Conservation (phyloP, 1,284 basidiomycete genomes). For the Puccinia triticina region DNA sequence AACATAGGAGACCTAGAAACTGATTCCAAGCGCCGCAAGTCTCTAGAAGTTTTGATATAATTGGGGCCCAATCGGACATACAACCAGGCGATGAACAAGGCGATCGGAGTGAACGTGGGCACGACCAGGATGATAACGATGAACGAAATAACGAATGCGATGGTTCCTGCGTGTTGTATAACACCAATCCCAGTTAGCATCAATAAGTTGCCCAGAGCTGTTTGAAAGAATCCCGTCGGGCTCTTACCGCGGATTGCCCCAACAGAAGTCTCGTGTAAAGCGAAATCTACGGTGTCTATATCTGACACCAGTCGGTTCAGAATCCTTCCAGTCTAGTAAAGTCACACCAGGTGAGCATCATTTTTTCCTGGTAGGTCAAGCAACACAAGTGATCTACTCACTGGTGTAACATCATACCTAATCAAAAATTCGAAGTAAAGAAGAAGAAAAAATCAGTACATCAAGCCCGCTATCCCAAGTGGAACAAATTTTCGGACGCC, state of each 20-base stretch:
- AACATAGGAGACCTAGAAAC: conserved; percentile 51
- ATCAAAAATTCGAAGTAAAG: background rate
- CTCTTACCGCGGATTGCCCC: conserved; percentile 63
- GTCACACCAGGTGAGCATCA: background rate
- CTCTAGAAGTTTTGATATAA: conserved; percentile 56
- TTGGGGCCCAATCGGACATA: conserved; percentile 46
- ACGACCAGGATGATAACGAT: conserved; percentile 62
- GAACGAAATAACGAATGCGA: conserved; percentile 67
- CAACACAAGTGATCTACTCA: background rate
- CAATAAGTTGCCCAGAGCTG: background rate
- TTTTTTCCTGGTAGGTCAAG: background rate
- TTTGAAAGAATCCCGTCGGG: background rate
- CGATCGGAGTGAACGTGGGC: conserved; percentile 43
- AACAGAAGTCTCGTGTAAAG: conserved; percentile 64
- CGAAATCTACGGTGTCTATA: conserved; percentile 51
- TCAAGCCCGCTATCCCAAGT: background rate
- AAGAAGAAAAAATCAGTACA: background rate
- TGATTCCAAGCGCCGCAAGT: conserved; percentile 49
- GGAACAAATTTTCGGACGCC: background rate
- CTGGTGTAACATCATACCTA: conserved; percentile 51
- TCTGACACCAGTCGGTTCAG: conserved; percentile 49
- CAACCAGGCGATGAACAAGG: conserved; percentile 47
- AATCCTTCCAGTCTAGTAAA: conserved; percentile 47
- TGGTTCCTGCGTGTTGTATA: conserved; percentile 60
- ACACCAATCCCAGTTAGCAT: background rate